Base-by-base conservation (phyloP, 148 eudicot genomes). In the Fagopyrum tataricum region DNA sequence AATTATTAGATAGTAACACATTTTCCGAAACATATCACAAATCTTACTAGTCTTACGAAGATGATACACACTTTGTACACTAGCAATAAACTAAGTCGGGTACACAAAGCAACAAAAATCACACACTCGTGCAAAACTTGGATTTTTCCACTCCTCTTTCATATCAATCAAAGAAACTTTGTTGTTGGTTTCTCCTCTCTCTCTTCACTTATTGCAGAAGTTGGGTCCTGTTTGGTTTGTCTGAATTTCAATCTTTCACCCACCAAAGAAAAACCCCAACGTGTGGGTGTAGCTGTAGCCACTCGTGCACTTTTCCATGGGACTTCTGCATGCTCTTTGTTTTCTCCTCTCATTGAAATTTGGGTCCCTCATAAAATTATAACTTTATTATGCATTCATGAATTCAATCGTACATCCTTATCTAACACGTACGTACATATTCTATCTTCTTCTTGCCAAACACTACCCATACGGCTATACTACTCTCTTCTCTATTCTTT, bases 41-140 rank as follows among this genome's bases (percentile, higher is more conserved):
- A 31, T 37, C 41, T 62, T 13, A 3, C 0, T 26, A 37, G 69
- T 64, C 18, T 13, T 39, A 64, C 41, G 64, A 26, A 61, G 67
- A 61, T 3, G 64, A 58, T 61, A 31, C 67, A 61, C 67, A 31
- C 15, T 61, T 58, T 61, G 67, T 61, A 21, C 40, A 31, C 67
- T 61, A 61, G 42, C 67, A 61, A 61, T 31, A 5, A 61, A 12
- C 17, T 2, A 61, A 61, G n/a, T 58, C 6, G 37, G 64, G 10
- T 3, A 14, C 41, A 62, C 7, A 64, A 64, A 64, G 69, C 69
- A 64, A 64, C 69, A 64, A 64, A 64, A 64, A 2, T 31, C 69
- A 64, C 20, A 64, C 69, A 64, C 69, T 64, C 69, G 69, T 64
- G 69, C 69, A 64, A 64, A 64, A 64, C 44, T 64, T 64, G 69